Base-by-base conservation (phyloP, 2,329 filamentous ascomycete genomes). In the Pyricularia sp. region DNA sequence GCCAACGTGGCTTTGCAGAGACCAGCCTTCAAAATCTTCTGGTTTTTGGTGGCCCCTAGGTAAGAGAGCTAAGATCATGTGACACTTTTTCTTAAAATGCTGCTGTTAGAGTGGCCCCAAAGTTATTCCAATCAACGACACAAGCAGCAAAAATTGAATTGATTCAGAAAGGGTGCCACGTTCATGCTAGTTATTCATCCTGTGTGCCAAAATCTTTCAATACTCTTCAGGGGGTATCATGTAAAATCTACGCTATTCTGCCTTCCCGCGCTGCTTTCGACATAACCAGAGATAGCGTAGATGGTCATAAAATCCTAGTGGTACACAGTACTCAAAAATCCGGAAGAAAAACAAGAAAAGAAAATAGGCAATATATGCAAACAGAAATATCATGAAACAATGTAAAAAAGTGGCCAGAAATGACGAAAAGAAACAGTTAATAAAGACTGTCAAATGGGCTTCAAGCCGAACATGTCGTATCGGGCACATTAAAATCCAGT, bases 11-110 rank as follows among this genome's bases (percentile, higher is more conserved):
- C 0, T 86, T 84, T 76, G 82, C 81, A 4, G 69, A 66, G 66
- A 76, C 82, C 24, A 70, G 68, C 35, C 69, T 87, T 67, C 79
- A 81, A 69, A 85, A 80, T 66, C 77, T 87, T 65, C 71, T 87
- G 65, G 76, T 84, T 4, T 82, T 79, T 72, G 76, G 71, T 60
- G 78, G 79, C 9, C 28, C n/a, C 16, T 60, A 60, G 57, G 28
- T 8, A 60, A 60, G 24, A 22, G 19, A 19, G 19, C 6, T n/a
- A n/a, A 8, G 40, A n/a, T 7, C 7, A 1, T 49, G 16, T 19
- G 13, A 7, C 13, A 44, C 13, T 49, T 2, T 49, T 49, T 44
- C 4, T 16, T 3, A n/a, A 49, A 8, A 49, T n/a, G 8, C 2
- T 8, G 40, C 13, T 40, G 12, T 40, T 49, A n/a, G 40, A 49